A percentile compares a stretch with the other conserved stretches of the same genome.
Evolutionary conservation across 179 eudicot genomes (phyloP).

Genomic region (Beta macrorhiza): DNA sequence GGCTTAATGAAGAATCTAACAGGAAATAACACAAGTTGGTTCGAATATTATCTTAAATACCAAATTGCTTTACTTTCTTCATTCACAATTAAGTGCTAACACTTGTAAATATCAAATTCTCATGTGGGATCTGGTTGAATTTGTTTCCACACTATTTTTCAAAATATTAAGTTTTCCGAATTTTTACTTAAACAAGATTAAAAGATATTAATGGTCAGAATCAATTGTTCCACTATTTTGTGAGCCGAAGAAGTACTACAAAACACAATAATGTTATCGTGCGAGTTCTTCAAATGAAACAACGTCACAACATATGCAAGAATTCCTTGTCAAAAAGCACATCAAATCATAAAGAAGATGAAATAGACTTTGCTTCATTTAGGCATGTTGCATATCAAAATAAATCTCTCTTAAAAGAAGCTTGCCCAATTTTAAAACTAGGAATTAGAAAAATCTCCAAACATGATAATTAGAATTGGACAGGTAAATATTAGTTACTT

Average conservation of each 20-base stretch:
- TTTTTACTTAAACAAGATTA: too few species aligned
- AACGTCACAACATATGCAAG: neutral
- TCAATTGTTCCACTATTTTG: too few species aligned
- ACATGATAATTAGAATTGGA: slow-evolving; percentile 10
- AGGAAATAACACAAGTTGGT: neutral
- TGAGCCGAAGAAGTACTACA: too few species aligned
- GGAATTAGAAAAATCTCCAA: slow-evolving; percentile 3
- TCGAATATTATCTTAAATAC: neutral
- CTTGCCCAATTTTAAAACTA: neutral
- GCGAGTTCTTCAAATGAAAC: neutral
- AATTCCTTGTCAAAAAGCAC: neutral
- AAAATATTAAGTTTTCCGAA: too few species aligned
- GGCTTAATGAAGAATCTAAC: neutral
- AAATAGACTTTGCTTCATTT: slow-evolving; percentile 1
- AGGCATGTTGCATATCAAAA: slow-evolving; percentile 11
- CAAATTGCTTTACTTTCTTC: neutral
- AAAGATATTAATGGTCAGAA: too few species aligned
- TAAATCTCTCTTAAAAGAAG: slow-evolving; percentile 7
- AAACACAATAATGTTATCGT: neutral
- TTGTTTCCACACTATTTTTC: too few species aligned
- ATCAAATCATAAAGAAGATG: neutral
- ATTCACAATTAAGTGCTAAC: too few species aligned
- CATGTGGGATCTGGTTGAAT: too few species aligned
- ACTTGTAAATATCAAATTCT: too few species aligned
- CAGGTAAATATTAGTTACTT: slow-evolving; percentile 1